A percentile compares a stretch with the other conserved stretches of the same genome.
Conservation (phyloP, 768 basidiomycete genomes). For the Trichaptum fuscoviolaceum region DNA sequence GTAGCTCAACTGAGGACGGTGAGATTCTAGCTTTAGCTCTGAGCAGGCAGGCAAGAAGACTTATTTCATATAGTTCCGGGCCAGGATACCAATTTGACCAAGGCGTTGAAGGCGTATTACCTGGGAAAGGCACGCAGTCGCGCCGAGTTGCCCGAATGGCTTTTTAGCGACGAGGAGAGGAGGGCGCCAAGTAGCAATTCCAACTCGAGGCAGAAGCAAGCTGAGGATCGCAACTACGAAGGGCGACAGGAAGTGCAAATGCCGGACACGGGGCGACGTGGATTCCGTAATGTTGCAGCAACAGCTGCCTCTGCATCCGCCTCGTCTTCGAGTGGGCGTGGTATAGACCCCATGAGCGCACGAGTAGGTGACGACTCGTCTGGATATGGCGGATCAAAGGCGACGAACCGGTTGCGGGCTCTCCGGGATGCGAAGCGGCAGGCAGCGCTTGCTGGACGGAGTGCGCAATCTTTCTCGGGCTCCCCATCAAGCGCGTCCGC, state of each 20-base stretch:
- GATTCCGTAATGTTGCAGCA: slow-evolving; percentile 35
- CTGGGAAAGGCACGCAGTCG: slow-evolving; percentile 52
- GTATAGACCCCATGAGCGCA: slow-evolving; percentile 12
- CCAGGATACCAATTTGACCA: slow-evolving; percentile 53
- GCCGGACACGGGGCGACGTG: slow-evolving; percentile 16
- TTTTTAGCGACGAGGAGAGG: slow-evolving; percentile 56
- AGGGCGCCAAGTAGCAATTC: slow-evolving; percentile 19
- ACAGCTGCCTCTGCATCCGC: slow-evolving; percentile 18
- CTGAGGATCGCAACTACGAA: slow-evolving; percentile 13
- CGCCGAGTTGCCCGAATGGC: slow-evolving; percentile 58
- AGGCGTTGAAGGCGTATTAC: slow-evolving; percentile 67
- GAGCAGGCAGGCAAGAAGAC: too few species aligned
- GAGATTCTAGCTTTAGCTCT: too few species aligned
- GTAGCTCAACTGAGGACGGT: slow-evolving; percentile 16
- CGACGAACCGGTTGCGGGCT: slow-evolving; percentile 43
- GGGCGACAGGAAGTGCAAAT: slow-evolving; percentile 9
- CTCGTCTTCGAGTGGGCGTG: slow-evolving; percentile 8
- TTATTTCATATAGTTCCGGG: slow-evolving; percentile 37
- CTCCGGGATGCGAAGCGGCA: slow-evolving; percentile 45
- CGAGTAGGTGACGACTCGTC: slow-evolving; percentile 17
- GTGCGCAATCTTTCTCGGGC: slow-evolving; percentile 7
- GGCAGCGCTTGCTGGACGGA: slow-evolving; percentile 13
- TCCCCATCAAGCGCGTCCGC: background rate
- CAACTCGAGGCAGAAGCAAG: slow-evolving; percentile 4
- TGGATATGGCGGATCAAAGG: slow-evolving; percentile 26